Evolutionary conservation across 2,329 filamentous ascomycete species (phyloP), one percentile per base, ranked within the genome.

Genomic region (Drechmeria coniospora): DNA sequence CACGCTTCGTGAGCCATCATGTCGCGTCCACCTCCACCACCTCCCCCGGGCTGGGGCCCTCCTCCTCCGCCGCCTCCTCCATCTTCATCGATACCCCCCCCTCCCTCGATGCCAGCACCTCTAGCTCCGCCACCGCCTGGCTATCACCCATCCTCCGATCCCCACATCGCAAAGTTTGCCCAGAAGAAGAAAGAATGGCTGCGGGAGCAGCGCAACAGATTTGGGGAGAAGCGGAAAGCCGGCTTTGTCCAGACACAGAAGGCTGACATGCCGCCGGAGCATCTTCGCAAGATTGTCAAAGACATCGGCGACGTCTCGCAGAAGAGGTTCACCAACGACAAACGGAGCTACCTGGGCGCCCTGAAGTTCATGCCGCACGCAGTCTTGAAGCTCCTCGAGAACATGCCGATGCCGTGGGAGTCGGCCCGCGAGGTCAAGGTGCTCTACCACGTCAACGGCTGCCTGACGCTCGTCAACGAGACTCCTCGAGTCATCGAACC

Each of bases 331-430:
- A 94, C 83, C 40, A 93, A 79, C 48, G 90, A 98, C 61, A 98
- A 98, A 67, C 74, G 90, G 41, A 94, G 86, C 56, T 98, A 98
- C 53, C 68, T 98, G 26, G 92, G 92, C 36, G 90, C 92, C 19
- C 59, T 98, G 37, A 98, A 98, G 59, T 98, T 94, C 59, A 98
- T 98, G 90, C 90, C 90, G 1, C 90, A 98, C 50, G 90, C 90
- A 5, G 90, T 98, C 8, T 59, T 98, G 59, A 98, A 98, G 62
- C 67, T 98, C 15, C 56, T 98, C 31, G 90, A 98, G 61, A 98
- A 98, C 46, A 98, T 98, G 90, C 90, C 90, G 4, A 98, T 98
- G 90, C 90, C 90, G 0, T 98, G 90, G 90, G 90, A 98, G 59
- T 90, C 84, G 32, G 75, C 83, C 15, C 74, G 86, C 36, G 90